Base-by-base conservation (phyloP, 495 filamentous ascomycete species). In the Aspergillus funiculosus region DNA sequence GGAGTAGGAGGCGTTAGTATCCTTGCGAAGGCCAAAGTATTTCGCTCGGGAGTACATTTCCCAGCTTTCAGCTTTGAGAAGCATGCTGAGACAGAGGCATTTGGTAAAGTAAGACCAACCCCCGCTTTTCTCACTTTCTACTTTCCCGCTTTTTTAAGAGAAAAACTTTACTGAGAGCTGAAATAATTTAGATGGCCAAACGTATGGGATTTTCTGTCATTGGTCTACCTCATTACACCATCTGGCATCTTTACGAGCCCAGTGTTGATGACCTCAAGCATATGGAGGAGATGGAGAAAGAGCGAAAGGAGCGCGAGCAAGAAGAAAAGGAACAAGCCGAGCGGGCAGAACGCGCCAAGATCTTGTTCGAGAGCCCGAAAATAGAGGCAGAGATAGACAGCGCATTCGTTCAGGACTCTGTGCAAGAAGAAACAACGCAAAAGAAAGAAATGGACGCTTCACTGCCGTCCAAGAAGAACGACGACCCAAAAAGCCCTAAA, bases 161-260 rank as follows among this genome's bases (percentile, higher is more conserved):
- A 6, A 31, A 46, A n/a, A n/a, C n/a, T n/a, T n/a, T n/a, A n/a
- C n/a, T n/a, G n/a, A n/a, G n/a, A n/a, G 38, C 72, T 78, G 54
- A 77, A 39, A 43, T 32, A 18, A 1, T 30, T 40, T 11, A 97
- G 91, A 97, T 99, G 94, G 88, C 94, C 9, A 91, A 86, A 61
- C 82, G 86, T 21, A 95, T 97, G 91, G 72, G 82, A 30, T 96
- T 88, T 62, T 95, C 89, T 0, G 94, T 99, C n/a, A 81, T 97
- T 48, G 94, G 94, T 2, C 73, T 99, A 27, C 94, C 94, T 5
- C 94, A 99, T 57, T 99, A 99, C 63, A 95, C 89, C 0, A 95
- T 99, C 45, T 99, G 94, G 94, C 94, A 99, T 82, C 72, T 96
- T 39, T 99, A 99, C 69, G 94, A 99, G 62, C 94, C 94, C 9